phyloP scores from a whole-genome alignment of 768 basidiomycete genomes.

The Xerocomellus dryophilus region DNA sequence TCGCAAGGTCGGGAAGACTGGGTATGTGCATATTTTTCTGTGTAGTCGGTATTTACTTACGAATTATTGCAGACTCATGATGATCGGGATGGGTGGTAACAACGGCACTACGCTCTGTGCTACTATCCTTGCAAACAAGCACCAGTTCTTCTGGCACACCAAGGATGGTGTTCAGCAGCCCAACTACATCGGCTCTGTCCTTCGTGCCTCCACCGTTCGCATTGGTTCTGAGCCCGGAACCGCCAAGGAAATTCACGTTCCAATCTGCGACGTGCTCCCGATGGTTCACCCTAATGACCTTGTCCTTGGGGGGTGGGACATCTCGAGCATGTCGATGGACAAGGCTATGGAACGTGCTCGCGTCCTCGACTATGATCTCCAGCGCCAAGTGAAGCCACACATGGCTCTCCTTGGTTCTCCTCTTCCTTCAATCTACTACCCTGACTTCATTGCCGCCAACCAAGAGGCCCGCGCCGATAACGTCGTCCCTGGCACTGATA shows the following conservation, averaged over 20 bases:
- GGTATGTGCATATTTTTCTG: slow-evolving; percentile 51
- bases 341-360: slow-evolving; percentile 90
- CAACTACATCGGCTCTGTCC: slow-evolving; percentile 96
- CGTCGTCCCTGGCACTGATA: slow-evolving; percentile 78
- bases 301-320: slow-evolving; percentile 98
- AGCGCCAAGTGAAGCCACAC: slow-evolving; percentile 87
- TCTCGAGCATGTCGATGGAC: slow-evolving; percentile 81
- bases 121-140: slow-evolving; percentile 92
- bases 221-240: slow-evolving; percentile 77
- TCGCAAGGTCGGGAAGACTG: slow-evolving; percentile 84
- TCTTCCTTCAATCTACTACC: slow-evolving; percentile 94
- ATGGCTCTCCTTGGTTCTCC: slow-evolving; percentile 80
- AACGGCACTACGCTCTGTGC: slow-evolving; percentile 94
- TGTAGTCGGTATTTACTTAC: not conserved
- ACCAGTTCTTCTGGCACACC: slow-evolving; percentile 93
- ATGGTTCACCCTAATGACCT: slow-evolving; percentile 99
- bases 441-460: slow-evolving; percentile 97
- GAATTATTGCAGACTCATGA: slow-evolving; percentile 67
- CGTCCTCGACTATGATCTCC: slow-evolving; percentile 94
- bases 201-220: slow-evolving; percentile 92
- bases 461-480: slow-evolving; percentile 97
- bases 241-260: slow-evolving; percentile 89
- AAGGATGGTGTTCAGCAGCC: slow-evolving; percentile 90
- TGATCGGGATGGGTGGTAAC: slow-evolving; percentile 97
- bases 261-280: slow-evolving; percentile 87